Evolutionary conservation across 768 basidiomycete genomes (phyloP).

Genomic region (Tylopilus balloui): DNA sequence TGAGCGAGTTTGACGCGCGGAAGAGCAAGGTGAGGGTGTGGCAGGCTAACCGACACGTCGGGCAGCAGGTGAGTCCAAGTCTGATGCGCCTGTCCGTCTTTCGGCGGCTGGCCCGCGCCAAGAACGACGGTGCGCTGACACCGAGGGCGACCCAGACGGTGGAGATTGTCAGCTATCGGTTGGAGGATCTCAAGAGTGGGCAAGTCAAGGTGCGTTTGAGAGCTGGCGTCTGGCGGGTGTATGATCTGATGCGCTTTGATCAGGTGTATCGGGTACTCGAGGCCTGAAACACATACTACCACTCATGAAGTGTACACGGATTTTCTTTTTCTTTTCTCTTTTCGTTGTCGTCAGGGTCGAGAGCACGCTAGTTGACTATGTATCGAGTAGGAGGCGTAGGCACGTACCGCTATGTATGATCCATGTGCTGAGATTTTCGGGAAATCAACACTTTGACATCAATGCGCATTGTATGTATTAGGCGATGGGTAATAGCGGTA

Average conservation of each 20-base stretch:
- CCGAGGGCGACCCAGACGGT: constrained; percentile 47
- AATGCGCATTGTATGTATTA: neutral
- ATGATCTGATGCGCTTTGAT: constrained; percentile 7
- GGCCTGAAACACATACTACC: constrained; percentile 23
- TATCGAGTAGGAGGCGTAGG: neutral
- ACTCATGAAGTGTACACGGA: neutral
- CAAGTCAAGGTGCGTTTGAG: constrained; percentile 55
- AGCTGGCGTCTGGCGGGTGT: neutral
- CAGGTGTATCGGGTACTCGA: constrained; percentile 42
- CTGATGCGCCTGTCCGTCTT: constrained; percentile 23
- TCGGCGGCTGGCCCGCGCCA: constrained; percentile 25
- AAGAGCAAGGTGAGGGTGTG: constrained; percentile 82
- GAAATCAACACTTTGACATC: neutral
- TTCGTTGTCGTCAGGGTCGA: neutral
- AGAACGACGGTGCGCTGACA: constrained; percentile 33
- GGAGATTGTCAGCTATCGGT: constrained; percentile 77
- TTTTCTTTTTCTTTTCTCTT: neutral
- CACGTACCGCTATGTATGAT: neutral
- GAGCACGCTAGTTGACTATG: neutral
- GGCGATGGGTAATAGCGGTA: constrained; percentile 1
- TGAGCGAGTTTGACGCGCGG: constrained; percentile 80
- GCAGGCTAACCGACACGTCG: constrained; percentile 84
- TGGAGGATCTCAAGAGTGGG: constrained; percentile 88
- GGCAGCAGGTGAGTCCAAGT: constrained; percentile 61
- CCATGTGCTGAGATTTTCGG: neutral